A percentile compares a stretch with the other conserved stretches of the same genome.
Conservation (phyloP, 352 stramenopile genomes). For the Phytophthora kernoviae region DNA sequence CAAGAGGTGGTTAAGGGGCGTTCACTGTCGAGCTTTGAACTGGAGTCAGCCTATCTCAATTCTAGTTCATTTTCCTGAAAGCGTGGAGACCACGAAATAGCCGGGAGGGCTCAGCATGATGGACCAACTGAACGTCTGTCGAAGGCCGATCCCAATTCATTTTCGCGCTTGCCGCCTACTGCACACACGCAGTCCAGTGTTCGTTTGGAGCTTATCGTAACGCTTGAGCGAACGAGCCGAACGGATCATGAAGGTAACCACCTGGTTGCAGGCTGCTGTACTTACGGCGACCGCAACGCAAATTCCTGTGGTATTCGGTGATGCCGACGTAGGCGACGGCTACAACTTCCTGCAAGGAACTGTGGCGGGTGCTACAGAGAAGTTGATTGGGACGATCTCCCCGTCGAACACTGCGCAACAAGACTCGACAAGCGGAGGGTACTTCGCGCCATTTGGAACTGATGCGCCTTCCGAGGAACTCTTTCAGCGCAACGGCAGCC, state of each 20-base stretch:
- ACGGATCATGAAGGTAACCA: background rate
- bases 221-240: background rate
- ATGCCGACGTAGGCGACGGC: background rate
- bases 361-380: background rate
- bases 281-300: background rate
- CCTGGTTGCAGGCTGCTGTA: background rate
- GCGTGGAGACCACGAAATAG: background rate
- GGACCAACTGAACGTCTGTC: background rate
- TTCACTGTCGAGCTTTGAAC: background rate
- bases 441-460: conserved; percentile 36
- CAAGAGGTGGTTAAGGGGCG: too few relatives aligned
- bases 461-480: conserved; percentile 29
- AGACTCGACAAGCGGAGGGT: background rate
- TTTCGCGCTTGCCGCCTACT: conserved; percentile 4
- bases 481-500: conserved; percentile 38
- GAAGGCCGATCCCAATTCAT: background rate
- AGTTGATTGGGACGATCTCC: background rate
- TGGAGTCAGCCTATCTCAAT: background rate
- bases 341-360: background rate
- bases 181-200: background rate
- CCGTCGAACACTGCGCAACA: background rate
- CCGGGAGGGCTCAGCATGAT: background rate
- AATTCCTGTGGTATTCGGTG: background rate
- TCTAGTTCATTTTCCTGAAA: background rate
- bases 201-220: background rate